A percentile compares a stretch with the other conserved stretches of the same genome.
These are phyloP conservation scores for Escallonia rubra DNA, from an alignment of 129 eudicot genomes.

Conservation along the genomic window DNA sequence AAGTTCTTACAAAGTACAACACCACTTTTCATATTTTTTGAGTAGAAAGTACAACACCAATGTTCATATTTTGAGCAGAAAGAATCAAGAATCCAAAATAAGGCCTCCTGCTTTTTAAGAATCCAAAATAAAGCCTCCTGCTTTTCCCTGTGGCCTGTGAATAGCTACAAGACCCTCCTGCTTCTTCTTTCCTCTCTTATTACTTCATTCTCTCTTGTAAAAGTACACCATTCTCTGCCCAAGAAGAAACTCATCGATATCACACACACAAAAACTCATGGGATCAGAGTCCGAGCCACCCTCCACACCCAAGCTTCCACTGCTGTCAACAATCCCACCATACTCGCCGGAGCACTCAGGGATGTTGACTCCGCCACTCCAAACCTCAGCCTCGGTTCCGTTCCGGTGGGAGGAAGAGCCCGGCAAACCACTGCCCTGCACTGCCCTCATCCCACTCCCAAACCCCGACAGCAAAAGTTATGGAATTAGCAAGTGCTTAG, in stretches of 20 bases:
- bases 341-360: conserved; percentile 44
- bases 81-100: neutral
- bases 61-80: no score
- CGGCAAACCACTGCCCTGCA: conserved; percentile 75
- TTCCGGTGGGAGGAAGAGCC: conserved; percentile 92
- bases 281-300: conserved; percentile 28
- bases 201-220: neutral
- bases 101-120: neutral
- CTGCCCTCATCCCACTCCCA: conserved; percentile 31
- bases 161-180: neutral
- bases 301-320: conserved; percentile 36
- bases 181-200: neutral
- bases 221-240: neutral
- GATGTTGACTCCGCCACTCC: conserved; percentile 57
- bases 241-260: neutral
- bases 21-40: no score
- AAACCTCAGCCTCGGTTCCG: conserved; percentile 74
- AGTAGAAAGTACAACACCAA: no score
- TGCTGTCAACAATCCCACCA: conserved; percentile 18
- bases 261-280: conserved; percentile 10
- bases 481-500: conserved; percentile 46
- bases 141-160: neutral
- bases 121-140: neutral
- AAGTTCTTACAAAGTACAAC: neutral
- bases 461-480: conserved; percentile 8